phyloP scores from a whole-genome alignment of 176 grass and related monocot genomes.

The Phoenix dactylifera region DNA sequence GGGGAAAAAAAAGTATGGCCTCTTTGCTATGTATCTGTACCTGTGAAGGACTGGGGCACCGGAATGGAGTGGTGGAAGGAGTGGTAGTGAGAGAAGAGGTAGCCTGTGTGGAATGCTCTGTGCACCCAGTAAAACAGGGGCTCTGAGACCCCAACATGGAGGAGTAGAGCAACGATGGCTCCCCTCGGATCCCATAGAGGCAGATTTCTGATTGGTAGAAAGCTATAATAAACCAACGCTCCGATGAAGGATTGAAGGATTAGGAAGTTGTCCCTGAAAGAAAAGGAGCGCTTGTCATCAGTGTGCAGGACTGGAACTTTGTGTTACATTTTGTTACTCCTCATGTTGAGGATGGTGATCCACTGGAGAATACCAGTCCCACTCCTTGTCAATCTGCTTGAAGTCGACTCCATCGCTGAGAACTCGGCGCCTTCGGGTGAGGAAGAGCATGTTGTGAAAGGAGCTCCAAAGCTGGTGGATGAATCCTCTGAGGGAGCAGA shows the following conservation, averaged over 20 bases:
- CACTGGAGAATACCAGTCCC: conserved; percentile 53
- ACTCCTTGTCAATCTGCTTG: conserved; percentile 73
- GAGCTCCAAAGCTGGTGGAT: conserved; percentile 48
- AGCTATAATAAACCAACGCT: conserved; percentile 34
- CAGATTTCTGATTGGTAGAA: conserved; percentile 42
- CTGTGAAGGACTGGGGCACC: conserved; percentile 66
- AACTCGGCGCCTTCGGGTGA: conserved; percentile 47
- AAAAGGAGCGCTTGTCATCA: neutral
- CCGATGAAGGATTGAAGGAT: conserved; percentile 54
- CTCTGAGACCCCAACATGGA: conserved; percentile 54
- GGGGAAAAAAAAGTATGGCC: neutral
- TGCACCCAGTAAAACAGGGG: conserved; percentile 54
- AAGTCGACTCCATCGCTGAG: conserved; percentile 60
- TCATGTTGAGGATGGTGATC: no score
- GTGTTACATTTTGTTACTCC: no score
- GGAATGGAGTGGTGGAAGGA: conserved; percentile 54
- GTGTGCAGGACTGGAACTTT: no score
- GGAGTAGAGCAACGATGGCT: conserved; percentile 15
- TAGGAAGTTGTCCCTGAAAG: conserved; percentile 83
- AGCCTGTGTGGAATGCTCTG: conserved; percentile 40
- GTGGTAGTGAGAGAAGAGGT: conserved; percentile 60
- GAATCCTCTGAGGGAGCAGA: conserved; percentile 36
- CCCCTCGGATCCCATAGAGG: conserved; percentile 50
- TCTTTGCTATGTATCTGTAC: conserved; percentile 8
- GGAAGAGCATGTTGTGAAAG: conserved; percentile 79